Percentiles rank a stretch among this genome's conserved stretches.
Conservation (phyloP, 257 asterid species). For the Salvia miltiorrhiza region DNA sequence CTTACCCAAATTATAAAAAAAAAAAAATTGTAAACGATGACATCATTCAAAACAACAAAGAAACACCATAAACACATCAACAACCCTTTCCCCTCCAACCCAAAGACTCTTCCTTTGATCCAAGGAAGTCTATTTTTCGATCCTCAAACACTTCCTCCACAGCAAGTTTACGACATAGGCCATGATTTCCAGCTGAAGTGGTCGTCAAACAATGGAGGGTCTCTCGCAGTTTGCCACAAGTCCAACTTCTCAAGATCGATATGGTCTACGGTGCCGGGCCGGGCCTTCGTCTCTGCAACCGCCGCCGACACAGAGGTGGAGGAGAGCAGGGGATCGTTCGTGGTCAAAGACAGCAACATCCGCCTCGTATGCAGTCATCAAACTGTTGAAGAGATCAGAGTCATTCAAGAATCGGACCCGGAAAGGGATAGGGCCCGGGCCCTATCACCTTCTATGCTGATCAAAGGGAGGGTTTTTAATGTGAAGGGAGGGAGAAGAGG, state of each 20-base stretch:
- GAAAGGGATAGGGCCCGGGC: constrained; percentile 20
- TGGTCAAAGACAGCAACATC: constrained; percentile 53
- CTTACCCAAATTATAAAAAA: not conserved
- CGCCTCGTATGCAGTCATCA: constrained; percentile 69
- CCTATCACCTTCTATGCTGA: constrained; percentile 41
- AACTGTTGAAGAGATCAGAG: constrained; percentile 55
- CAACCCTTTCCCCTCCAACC: constrained; percentile 73
- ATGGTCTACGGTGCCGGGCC: constrained; percentile 83
- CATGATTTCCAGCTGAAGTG: constrained; percentile 60
- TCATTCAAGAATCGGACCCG: constrained; percentile 32
- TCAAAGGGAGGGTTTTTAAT: constrained; percentile 59
- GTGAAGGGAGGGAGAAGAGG: constrained; percentile 33
- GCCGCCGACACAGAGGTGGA: constrained; percentile 77
- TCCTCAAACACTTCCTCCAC: constrained; percentile 36
- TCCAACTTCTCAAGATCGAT: constrained; percentile 55
- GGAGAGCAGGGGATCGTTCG: constrained; percentile 93
- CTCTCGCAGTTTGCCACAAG: constrained; percentile 49
- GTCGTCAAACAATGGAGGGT: constrained; percentile 71
- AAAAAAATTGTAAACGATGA: no score
- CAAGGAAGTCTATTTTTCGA: constrained; percentile 45
- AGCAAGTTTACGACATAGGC: constrained; percentile 53
- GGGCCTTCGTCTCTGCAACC: constrained; percentile 81
- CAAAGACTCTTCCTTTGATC: constrained; percentile 45
- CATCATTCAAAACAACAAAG: constrained; percentile 56
- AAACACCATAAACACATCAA: constrained; percentile 83